phyloP scores from a whole-genome alignment of 495 filamentous ascomycete genomes.

The Penicillium manginii region DNA sequence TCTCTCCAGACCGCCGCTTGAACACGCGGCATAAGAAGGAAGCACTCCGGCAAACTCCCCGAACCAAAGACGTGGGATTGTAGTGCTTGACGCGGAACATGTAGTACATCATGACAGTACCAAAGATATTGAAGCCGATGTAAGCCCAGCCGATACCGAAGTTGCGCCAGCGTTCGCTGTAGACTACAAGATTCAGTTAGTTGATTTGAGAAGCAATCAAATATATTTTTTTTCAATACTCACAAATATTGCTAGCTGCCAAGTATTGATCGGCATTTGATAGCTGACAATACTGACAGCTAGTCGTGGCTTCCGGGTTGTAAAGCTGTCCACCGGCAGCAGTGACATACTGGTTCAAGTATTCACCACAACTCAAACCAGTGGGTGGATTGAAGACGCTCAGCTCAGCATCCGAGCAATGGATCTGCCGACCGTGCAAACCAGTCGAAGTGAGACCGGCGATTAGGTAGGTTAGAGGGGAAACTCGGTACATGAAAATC shows the following conservation, averaged over 20 bases:
- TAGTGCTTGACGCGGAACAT: slow-evolving; percentile 56
- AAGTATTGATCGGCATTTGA: slow-evolving; percentile 53
- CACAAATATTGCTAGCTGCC: slow-evolving; percentile 49
- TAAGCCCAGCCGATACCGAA: slow-evolving; percentile 59
- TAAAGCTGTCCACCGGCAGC: slow-evolving; percentile 44
- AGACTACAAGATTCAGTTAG: slow-evolving; percentile 25
- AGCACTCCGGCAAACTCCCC: slow-evolving; percentile 31
- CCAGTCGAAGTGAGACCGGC: slow-evolving; percentile 54
- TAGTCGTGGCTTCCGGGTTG: slow-evolving; percentile 44
- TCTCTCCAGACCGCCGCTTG: slow-evolving; percentile 51
- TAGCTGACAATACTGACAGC: slow-evolving; percentile 51
- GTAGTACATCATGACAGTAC: slow-evolving; percentile 56
- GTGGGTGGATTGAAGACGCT: slow-evolving; percentile 56
- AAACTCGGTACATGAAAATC: slow-evolving; percentile 61
- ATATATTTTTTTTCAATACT: slow-evolving; percentile 13
- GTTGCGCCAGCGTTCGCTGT: slow-evolving; percentile 55
- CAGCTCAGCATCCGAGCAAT: slow-evolving; percentile 50
- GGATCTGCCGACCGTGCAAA: slow-evolving; percentile 45
- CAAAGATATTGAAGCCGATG: slow-evolving; percentile 53
- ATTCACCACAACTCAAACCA: slow-evolving; percentile 53
- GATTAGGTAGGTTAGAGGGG: slow-evolving; percentile 61
- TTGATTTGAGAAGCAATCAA: slow-evolving; percentile 1
- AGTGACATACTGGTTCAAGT: slow-evolving; percentile 42
- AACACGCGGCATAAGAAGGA: slow-evolving; percentile 43
- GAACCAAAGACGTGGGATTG: slow-evolving; percentile 42